Conservation (phyloP, 2,329 filamentous ascomycete species). For the Calonectria montana region DNA sequence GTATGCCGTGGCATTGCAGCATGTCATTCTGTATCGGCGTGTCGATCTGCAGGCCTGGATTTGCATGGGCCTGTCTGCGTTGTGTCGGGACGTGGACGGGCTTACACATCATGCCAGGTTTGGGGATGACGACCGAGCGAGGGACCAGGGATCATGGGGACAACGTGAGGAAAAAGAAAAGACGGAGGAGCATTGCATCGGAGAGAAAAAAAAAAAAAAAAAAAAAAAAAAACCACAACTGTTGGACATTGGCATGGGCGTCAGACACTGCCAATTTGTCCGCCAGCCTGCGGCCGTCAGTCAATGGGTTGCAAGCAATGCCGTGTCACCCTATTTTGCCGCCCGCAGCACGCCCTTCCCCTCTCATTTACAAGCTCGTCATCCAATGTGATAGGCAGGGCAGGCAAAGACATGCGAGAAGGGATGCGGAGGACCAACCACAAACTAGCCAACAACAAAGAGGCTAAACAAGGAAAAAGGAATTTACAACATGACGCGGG, state of each 20-base stretch:
- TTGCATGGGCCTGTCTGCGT: neutral
- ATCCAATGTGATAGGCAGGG: neutral
- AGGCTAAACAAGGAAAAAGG: neutral
- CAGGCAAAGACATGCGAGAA: neutral
- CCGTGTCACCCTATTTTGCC: neutral
- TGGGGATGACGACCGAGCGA: neutral
- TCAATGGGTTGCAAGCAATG: slow-evolving; percentile 1
- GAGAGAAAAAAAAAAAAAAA: neutral
- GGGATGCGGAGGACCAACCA: slow-evolving; percentile 1
- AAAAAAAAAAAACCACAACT: neutral
- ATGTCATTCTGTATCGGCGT: slow-evolving; percentile 17
- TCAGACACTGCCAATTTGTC: neutral
- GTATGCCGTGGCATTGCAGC: slow-evolving; percentile 12
- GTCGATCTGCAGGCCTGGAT: slow-evolving; percentile 22
- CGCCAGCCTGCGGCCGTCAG: neutral
- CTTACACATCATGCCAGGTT: slow-evolving; percentile 3
- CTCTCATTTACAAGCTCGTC: slow-evolving; percentile 9
- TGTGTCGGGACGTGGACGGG: slow-evolving; percentile 10
- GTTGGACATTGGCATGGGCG: neutral
- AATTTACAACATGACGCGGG: slow-evolving; percentile 8
- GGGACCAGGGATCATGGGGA: neutral
- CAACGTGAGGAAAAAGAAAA: slow-evolving; percentile 1
- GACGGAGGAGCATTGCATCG: neutral
- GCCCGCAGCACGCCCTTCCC: slow-evolving; percentile 20
- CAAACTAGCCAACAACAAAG: neutral